phyloP scores from a whole-genome alignment of 2,329 filamentous ascomycete species.

The Colletotrichum phormii region DNA sequence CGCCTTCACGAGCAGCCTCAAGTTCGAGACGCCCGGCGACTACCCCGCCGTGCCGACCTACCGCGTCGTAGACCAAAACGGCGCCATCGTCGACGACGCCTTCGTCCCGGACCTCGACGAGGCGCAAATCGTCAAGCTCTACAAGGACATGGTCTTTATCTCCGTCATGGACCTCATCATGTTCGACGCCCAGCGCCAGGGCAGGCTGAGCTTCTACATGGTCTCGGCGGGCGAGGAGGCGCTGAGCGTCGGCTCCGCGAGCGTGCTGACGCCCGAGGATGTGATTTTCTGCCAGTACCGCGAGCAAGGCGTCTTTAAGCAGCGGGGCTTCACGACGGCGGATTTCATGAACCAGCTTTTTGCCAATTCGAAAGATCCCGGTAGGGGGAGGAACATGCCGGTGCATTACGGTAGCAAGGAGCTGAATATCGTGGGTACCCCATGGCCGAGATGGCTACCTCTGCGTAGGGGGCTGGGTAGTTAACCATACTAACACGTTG shows the following conservation, averaged over 20 bases:
- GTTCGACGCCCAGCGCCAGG: slow-evolving; percentile 97
- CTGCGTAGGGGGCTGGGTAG: not conserved
- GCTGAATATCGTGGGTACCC: slow-evolving; percentile 79
- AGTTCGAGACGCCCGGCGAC: slow-evolving; percentile 80
- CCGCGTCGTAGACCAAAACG: slow-evolving; percentile 90
- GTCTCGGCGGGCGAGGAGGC: slow-evolving; percentile 95
- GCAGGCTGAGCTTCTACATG: slow-evolving; percentile 97
- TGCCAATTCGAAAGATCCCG: slow-evolving; percentile 83
- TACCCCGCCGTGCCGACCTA: slow-evolving; percentile 88
- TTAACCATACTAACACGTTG: not conserved
- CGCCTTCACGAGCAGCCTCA: slow-evolving; percentile 85
- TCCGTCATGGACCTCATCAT: slow-evolving; percentile 96
- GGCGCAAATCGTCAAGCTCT: slow-evolving; percentile 68
- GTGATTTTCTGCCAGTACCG: slow-evolving; percentile 95
- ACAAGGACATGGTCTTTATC: slow-evolving; percentile 74
- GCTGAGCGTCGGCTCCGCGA: slow-evolving; percentile 88
- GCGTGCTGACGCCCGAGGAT: slow-evolving; percentile 84
- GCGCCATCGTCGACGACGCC: slow-evolving; percentile 80
- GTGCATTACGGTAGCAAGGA: slow-evolving; percentile 92
- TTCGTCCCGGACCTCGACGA: slow-evolving; percentile 78
- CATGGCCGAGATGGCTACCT: not conserved
- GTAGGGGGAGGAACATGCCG: slow-evolving; percentile 93
- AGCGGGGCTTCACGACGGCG: slow-evolving; percentile 86
- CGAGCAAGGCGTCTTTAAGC: slow-evolving; percentile 90
- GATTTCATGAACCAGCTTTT: slow-evolving; percentile 98